Conservation (phyloP, 257 asterid species). For the Solanum chaucha region DNA sequence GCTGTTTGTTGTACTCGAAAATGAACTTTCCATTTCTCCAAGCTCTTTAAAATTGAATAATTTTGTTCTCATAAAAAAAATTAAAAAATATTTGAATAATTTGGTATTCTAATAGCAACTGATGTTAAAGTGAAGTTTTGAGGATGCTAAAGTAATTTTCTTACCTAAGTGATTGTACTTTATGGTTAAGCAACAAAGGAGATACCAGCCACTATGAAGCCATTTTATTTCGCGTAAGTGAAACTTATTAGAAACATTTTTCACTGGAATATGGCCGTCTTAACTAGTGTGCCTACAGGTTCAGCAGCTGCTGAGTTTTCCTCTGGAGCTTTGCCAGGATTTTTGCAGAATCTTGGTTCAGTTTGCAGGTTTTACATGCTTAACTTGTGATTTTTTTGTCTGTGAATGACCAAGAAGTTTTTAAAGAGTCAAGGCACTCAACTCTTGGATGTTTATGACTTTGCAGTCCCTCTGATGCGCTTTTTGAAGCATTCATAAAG, state of each 20-base stretch:
- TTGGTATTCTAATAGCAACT: neutral
- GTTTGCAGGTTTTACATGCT: constrained; percentile 28
- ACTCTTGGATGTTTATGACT: neutral
- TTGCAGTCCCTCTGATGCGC: constrained; percentile 72
- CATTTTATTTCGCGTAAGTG: neutral
- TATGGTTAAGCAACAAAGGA: neutral
- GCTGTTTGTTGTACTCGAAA: neutral
- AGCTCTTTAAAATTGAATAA: neutral
- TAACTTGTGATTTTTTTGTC: neutral
- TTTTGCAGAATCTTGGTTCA: constrained; percentile 42
- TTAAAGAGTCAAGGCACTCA: neutral
- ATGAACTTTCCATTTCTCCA: neutral
- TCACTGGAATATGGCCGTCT: neutral
- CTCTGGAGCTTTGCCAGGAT: constrained; percentile 80
- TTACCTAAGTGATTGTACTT: neutral
- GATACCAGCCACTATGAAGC: neutral
- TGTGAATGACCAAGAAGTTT: neutral
- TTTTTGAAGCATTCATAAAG: constrained; percentile 59
- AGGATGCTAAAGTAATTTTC: neutral
- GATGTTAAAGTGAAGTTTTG: neutral
- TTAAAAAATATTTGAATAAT: neutral
- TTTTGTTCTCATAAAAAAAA: neutral
- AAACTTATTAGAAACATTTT: neutral
- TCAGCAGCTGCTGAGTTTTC: constrained; percentile 95
- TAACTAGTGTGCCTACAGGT: constrained; percentile 35